These are phyloP conservation scores for Pseudogymnoascus sp. DNA, from an alignment of 2,329 filamentous ascomycete species.

Conservation along the genomic window DNA sequence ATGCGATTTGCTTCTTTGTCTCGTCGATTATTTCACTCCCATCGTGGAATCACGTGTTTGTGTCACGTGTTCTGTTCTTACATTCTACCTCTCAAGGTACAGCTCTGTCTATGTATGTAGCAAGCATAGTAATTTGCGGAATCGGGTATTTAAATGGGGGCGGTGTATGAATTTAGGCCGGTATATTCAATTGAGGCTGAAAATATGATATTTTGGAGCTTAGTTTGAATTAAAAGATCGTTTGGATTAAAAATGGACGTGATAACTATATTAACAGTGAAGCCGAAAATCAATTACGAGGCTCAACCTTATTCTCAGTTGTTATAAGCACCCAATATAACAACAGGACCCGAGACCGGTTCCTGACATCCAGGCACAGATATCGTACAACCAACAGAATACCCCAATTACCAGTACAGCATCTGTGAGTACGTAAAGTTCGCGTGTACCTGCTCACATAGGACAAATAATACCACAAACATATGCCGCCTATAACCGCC, in stretches of 20 bases:
- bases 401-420: too few species aligned
- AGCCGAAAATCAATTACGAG: background rate
- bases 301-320: background rate
- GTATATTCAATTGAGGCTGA: background rate
- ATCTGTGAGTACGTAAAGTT: background rate
- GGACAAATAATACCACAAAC: background rate
- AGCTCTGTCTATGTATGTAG: background rate
- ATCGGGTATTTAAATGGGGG: too few species aligned
- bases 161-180: too few species aligned
- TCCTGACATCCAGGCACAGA: background rate
- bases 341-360: background rate
- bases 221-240: too few species aligned
- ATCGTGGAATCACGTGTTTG: background rate
- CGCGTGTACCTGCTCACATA: background rate
- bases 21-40: background rate
- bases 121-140: background rate
- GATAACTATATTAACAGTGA: background rate
- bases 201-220: background rate
- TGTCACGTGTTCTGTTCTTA: too few species aligned
- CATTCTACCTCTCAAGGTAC: background rate
- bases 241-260: background rate
- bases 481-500: conserved; percentile 4
- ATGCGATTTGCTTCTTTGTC: background rate
- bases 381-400: background rate
- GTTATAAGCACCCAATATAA: background rate